Evolutionary conservation across 1,284 basidiomycete genomes (phyloP).

Genomic region (Cutaneotrichosporon cutaneum): DNA sequence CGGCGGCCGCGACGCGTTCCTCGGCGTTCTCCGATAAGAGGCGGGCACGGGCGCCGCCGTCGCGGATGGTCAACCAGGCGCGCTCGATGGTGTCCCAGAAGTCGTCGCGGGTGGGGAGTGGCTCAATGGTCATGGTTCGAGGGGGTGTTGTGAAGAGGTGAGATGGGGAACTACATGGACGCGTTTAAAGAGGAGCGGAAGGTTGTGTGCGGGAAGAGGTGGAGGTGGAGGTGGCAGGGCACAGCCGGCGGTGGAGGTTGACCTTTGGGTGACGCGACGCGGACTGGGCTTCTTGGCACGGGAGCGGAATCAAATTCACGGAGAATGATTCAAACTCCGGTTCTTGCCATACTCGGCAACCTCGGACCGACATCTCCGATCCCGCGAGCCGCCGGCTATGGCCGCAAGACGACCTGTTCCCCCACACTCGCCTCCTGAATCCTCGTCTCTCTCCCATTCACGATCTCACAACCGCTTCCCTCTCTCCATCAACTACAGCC

Average conservation of each 20-base stretch:
- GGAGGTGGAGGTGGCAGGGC: too few species aligned
- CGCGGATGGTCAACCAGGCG: neutral
- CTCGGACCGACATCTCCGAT: too few species aligned
- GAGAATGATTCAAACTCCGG: neutral
- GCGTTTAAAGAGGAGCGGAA: neutral
- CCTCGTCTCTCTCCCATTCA: too few species aligned
- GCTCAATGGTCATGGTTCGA: neutral
- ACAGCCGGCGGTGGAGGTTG: too few species aligned
- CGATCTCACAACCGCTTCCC: too few species aligned
- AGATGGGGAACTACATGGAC: too few species aligned
- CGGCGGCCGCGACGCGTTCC: neutral
- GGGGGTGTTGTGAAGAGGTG: too few species aligned
- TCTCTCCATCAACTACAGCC: neutral
- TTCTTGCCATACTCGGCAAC: too few species aligned
- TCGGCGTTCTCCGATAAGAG: neutral
- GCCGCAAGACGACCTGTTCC: neutral
- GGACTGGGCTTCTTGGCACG: neutral
- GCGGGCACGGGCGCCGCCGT: neutral
- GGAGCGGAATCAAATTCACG: neutral
- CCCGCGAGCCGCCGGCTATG: neutral
- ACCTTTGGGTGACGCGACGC: too few species aligned
- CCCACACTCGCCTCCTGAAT: too few species aligned
- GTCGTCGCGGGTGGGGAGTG: neutral
- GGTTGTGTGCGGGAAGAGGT: neutral
- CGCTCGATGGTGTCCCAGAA: constrained; percentile 5